Percentiles rank a stretch among this genome's conserved stretches.
Evolutionary conservation across 192 early-diverging fungal species (phyloP).

Genomic region (Coemansia sp.): DNA sequence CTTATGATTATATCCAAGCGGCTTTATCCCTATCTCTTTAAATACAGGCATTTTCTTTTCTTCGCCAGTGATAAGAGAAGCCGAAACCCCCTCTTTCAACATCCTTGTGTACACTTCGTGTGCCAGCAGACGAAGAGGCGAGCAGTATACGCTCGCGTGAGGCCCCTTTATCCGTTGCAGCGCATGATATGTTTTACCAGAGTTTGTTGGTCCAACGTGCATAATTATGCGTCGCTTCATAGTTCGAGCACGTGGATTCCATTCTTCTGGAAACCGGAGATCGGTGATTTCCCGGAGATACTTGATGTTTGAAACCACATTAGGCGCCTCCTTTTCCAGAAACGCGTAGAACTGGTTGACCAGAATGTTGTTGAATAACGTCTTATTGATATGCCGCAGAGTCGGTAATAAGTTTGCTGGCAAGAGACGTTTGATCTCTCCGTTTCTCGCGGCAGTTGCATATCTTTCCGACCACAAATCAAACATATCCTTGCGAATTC

Average conservation of each 20-base stretch:
- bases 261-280: conserved; percentile 77
- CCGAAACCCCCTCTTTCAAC: conserved; percentile 72
- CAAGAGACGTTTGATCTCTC: conserved; percentile 26
- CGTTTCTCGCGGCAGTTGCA: conserved; percentile 9
- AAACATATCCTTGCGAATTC: conserved; percentile 30
- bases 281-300: conserved; percentile 69
- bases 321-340: conserved; percentile 46
- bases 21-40: conserved; percentile 21
- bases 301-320: conserved; percentile 44
- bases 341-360: conserved; percentile 54
- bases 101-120: conserved; percentile 91
- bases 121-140: conserved; percentile 89
- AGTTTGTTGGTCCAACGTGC: conserved; percentile 98
- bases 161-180: conserved; percentile 66
- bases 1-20: conserved; percentile 13
- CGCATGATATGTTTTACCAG: conserved; percentile 93
- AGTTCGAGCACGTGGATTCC: conserved; percentile 71
- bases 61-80: conserved; percentile 91
- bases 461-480: conserved; percentile 35
- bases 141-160: conserved; percentile 77
- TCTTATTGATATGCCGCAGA: conserved; percentile 22
- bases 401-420: conserved; percentile 22
- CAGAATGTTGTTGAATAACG: conserved; percentile 24
- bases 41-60: conserved; percentile 67
- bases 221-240: conserved; percentile 82